These are phyloP conservation scores for Pseudisothecium myosuroides DNA, from an alignment of 225 moss, liverwort and hornwort genomes.

Conservation along the genomic window DNA sequence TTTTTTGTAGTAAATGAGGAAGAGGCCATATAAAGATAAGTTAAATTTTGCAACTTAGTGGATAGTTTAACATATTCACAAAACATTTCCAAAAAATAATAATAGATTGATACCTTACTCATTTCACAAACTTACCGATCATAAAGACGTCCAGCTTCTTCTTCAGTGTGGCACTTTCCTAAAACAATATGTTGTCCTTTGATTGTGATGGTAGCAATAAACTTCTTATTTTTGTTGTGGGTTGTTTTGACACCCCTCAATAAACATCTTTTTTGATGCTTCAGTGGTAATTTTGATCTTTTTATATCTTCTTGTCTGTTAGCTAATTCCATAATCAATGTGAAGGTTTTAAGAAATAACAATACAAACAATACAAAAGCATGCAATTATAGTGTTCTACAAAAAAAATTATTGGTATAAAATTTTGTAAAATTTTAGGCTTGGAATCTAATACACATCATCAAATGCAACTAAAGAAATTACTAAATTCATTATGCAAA, in stretches of 20 bases:
- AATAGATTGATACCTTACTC: neutral
- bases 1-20: neutral
- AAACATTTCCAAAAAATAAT: neutral
- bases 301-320: constrained; percentile 7
- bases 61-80: neutral
- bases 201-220: constrained; percentile 37
- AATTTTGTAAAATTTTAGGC: neutral
- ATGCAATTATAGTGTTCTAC: neutral
- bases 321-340: constrained; percentile 9
- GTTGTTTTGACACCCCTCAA: constrained; percentile 40
- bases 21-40: neutral
- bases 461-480: too few relatives aligned
- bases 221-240: constrained; percentile 35
- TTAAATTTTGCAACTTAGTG: neutral
- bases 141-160: constrained; percentile 38
- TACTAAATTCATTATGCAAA: neutral
- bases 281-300: neutral
- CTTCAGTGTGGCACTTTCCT: constrained; percentile 30
- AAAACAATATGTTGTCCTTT: constrained; percentile 37
- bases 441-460: neutral
- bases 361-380: neutral
- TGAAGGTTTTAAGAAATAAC: neutral
- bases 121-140: constrained; percentile 7
- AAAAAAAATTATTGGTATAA: neutral
- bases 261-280: constrained; percentile 29